Conservation (phyloP, 2,329 filamentous ascomycete species). For the Lojkania enalia region DNA sequence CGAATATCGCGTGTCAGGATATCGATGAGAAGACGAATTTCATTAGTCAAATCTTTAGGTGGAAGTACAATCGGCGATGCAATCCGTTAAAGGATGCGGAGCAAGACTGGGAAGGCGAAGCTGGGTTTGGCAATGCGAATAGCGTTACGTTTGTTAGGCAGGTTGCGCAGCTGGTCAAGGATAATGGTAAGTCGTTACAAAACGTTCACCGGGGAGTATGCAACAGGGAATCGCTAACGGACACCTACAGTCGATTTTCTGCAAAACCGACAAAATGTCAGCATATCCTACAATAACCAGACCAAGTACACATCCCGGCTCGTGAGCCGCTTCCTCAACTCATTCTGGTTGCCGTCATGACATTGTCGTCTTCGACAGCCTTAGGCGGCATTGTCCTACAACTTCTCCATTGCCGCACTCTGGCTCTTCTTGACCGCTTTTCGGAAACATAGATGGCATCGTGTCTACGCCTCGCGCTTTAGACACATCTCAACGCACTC, state of each 20-base stretch:
- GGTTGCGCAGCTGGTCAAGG: constrained; percentile 44
- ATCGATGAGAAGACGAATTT: constrained; percentile 52
- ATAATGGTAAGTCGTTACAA: constrained; percentile 45
- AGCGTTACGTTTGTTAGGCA: constrained; percentile 43
- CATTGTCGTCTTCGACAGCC: no score
- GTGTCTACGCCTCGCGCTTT: no score
- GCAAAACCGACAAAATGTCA: constrained; percentile 41
- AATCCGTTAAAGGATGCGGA: constrained; percentile 45
- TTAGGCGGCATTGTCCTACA: no score
- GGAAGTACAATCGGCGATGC: constrained; percentile 52
- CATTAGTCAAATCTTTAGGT: constrained; percentile 51
- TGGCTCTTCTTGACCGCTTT: no score
- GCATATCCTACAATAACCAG: constrained; percentile 45
- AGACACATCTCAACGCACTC: no score
- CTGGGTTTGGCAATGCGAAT: constrained; percentile 38
- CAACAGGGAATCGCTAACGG: not conserved
- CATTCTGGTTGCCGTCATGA: constrained; percentile 35
- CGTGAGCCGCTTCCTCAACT: constrained; percentile 49
- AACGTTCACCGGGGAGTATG: not conserved
- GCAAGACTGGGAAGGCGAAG: constrained; percentile 45
- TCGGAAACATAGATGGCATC: no score
- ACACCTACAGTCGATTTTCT: constrained; percentile 51
- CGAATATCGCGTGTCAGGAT: constrained; percentile 46
- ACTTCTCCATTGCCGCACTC: no score
- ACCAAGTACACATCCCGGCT: constrained; percentile 48